Conservation (phyloP, 1,284 basidiomycete genomes). For the Cronartium quercuum region DNA sequence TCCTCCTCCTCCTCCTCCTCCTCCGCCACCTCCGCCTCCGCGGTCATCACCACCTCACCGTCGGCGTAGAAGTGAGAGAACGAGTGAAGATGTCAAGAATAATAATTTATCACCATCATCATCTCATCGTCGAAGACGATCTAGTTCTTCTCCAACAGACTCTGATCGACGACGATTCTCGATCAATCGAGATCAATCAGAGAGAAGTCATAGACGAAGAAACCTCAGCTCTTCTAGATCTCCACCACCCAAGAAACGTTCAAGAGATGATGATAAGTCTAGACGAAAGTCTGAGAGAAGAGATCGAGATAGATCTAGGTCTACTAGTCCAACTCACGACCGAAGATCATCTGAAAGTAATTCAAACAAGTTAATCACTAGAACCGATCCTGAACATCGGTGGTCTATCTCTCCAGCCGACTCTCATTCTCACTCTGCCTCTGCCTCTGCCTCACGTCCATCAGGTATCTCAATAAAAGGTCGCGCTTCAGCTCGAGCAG, state of each 20-base stretch:
- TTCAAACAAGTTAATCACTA: too few species aligned
- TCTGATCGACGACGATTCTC: not conserved
- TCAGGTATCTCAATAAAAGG: constrained; percentile 19
- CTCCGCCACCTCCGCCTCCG: not conserved
- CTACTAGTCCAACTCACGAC: not conserved
- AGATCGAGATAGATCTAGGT: not conserved
- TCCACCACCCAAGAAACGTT: not conserved
- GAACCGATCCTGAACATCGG: too few species aligned
- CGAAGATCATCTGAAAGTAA: too few species aligned
- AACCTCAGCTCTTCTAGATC: not conserved
- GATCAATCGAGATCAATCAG: too few species aligned
- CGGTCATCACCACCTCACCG: not conserved
- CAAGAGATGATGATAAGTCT: not conserved
- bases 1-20: not conserved
- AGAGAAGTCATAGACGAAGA: too few species aligned
- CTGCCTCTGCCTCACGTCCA: not conserved
- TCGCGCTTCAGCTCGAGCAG: not conserved
- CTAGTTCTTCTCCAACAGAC: not conserved
- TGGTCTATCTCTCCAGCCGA: too few species aligned
- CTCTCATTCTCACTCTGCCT: not conserved
- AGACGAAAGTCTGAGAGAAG: not conserved
- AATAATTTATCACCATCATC: not conserved
- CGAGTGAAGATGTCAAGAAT: not conserved
- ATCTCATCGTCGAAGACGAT: not conserved
- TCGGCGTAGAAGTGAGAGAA: not conserved